phyloP scores from a whole-genome alignment of 345 rosid species.

The Crucihimalaya himalaica region DNA sequence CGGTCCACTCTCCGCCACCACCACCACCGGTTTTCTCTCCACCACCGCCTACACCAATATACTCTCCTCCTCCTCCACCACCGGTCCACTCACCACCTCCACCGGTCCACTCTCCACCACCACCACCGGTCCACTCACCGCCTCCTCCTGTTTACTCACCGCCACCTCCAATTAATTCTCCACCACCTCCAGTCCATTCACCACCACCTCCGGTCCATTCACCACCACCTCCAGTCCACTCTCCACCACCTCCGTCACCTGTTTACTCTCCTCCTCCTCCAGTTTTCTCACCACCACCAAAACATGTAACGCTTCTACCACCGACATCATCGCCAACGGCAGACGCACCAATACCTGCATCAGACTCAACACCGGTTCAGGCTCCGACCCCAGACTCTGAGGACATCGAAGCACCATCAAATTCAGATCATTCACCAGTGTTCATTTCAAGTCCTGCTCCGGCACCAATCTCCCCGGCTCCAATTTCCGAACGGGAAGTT shows the following conservation, averaged over 20 bases:
- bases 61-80: conserved; percentile 39
- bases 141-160: conserved; percentile 30
- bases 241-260: conserved; percentile 35
- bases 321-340: conserved; percentile 31
- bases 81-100: conserved; percentile 35
- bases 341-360: conserved; percentile 24
- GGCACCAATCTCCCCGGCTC: conserved; percentile 14
- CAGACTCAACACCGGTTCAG: conserved; percentile 21
- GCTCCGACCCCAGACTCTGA: conserved; percentile 42
- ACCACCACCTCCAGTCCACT: conserved; percentile 32
- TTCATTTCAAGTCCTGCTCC: conserved; percentile 9
- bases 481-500: conserved; percentile 26
- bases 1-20: conserved; percentile 28
- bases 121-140: conserved; percentile 17
- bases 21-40: conserved; percentile 29
- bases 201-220: conserved; percentile 34
- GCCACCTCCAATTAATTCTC: conserved; percentile 32
- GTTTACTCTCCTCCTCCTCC: conserved; percentile 41
- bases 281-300: conserved; percentile 38
- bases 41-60: conserved; percentile 29
- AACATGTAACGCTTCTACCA: conserved; percentile 12
- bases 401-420: conserved; percentile 27
- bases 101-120: conserved; percentile 28
- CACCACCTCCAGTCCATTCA: conserved; percentile 30
- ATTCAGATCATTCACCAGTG: conserved; percentile 21